These are phyloP conservation scores for Ganoderma multipileum DNA, from an alignment of 1,284 basidiomycete genomes.

Conservation along the genomic window DNA sequence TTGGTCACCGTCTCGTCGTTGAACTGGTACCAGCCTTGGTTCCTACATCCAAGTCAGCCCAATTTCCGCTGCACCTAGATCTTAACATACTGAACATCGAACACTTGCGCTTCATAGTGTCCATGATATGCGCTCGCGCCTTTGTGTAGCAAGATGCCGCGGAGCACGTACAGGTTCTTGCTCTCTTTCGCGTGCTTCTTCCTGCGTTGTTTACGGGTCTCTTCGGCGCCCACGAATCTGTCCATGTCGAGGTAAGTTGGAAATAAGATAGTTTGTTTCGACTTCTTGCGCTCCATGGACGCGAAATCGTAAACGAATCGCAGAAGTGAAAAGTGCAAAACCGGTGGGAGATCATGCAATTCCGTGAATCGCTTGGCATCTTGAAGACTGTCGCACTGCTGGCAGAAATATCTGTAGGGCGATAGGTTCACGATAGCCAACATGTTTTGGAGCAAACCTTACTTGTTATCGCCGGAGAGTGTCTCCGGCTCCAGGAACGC, in stretches of 20 bases:
- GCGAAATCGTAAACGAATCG: conserved; percentile 88
- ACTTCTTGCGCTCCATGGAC: conserved; percentile 83
- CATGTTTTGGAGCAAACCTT: conserved; percentile 24
- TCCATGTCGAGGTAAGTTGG: conserved; percentile 79
- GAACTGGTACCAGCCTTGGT: conserved; percentile 85
- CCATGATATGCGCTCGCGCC: conserved; percentile 90
- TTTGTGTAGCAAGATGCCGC: conserved; percentile 85
- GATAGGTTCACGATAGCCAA: neutral
- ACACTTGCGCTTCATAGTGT: conserved; percentile 91
- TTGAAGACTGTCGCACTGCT: conserved; percentile 70
- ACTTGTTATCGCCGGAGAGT: conserved; percentile 85
- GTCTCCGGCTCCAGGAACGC: conserved; percentile 70
- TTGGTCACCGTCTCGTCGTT: conserved; percentile 83
- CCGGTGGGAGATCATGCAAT: conserved; percentile 76
- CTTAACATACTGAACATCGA: conserved; percentile 69
- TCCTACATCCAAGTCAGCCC: conserved; percentile 46
- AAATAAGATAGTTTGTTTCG: conserved; percentile 78
- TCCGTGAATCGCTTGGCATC: conserved; percentile 81
- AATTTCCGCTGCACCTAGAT: neutral
- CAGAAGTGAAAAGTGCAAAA: conserved; percentile 87
- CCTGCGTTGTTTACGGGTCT: conserved; percentile 24
- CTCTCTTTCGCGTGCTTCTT: conserved; percentile 26
- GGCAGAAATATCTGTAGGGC: conserved; percentile 74
- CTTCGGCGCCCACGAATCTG: conserved; percentile 53
- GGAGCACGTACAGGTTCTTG: conserved; percentile 72